Evolutionary conservation across 805 yeast genomes (phyloP), one percentile per base, ranked within the genome.

Genomic region (Hanseniaspora mollemarum): DNA sequence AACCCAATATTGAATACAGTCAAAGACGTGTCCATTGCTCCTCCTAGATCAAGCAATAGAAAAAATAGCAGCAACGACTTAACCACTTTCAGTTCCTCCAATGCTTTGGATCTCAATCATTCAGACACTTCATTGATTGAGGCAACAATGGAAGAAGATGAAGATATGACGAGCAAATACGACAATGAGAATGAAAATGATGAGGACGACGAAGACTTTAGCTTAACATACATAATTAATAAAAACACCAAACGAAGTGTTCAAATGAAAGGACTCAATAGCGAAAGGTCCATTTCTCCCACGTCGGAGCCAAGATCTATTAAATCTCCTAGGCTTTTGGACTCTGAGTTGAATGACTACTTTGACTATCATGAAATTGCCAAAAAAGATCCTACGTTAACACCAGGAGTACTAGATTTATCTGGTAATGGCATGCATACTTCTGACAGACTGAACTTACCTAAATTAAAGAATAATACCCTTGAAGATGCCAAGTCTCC

Each of bases 21-120:
- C 8, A 16, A 15, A 9, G 40, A 37, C n/a, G 37, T 31, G 12
- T 38, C 48, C 16, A 25, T 43, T 24, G 53, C 38, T 10, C 53
- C 53, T 12, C 53, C 53, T 24, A 44, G 53, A 29, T 51, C 53
- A 2, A 31, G 44, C 18, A 45, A 41, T 15, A 51, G 53, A 28
- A 36, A 40, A n/a, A 32, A 33, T n/a, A 50, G 21, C 13, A 40
- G 2, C 22, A 16, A 9, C 2, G 21, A 3, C 19, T 12, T 13
- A n/a, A 19, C 12, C 21, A 45, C 16, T 16, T 28, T n/a, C 29
- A 9, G 2, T 16, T 8, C 19, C 4, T n/a, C 35, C 2, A 29
- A 24, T 16, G 18, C 19, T 3, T 12, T 38, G 1, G 28, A 38
- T 25, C 32, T 38, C 13, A 33, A 43, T 32, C 28, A 37, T 7